phyloP scores from a whole-genome alignment of 163 green algal genomes.

The Scenedesmus sp. region DNA sequence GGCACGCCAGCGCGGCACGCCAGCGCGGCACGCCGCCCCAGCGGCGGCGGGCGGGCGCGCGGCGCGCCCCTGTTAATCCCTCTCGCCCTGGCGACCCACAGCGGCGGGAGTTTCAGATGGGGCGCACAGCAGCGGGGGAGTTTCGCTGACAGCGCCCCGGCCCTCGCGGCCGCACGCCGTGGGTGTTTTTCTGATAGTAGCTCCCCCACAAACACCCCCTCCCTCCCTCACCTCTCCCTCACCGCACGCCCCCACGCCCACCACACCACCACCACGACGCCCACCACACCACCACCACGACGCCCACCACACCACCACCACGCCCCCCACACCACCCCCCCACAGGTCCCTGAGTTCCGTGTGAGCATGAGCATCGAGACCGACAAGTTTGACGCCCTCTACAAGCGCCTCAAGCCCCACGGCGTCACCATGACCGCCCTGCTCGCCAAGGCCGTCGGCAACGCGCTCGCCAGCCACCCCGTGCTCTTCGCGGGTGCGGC shows the following conservation, averaged over 20 bases:
- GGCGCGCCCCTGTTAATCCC: slow-evolving; percentile 67
- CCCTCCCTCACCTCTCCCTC: not conserved
- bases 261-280: not conserved
- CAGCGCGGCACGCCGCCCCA: too few species aligned
- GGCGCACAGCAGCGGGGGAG: slow-evolving; percentile 60
- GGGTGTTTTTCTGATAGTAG: slow-evolving; percentile 75
- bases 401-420: slow-evolving; percentile 96
- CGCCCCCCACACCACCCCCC: not conserved
- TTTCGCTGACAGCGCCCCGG: slow-evolving; percentile 68
- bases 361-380: slow-evolving; percentile 94
- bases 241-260: too few species aligned
- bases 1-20: too few species aligned
- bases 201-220: slow-evolving; percentile 49
- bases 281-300: not conserved
- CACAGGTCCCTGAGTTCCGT: slow-evolving; percentile 93
- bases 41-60: too few species aligned
- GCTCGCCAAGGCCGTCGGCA: slow-evolving; percentile 92
- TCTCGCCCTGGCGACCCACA: slow-evolving; percentile 44
- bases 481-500: slow-evolving; percentile 85
- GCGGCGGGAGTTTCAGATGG: slow-evolving; percentile 65
- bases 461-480: slow-evolving; percentile 93
- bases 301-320: too few species aligned
- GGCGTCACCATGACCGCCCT: slow-evolving; percentile 98
- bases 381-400: slow-evolving; percentile 94
- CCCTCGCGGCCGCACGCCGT: slow-evolving; percentile 20